Base-by-base conservation (phyloP, 768 basidiomycete species). In the Russula earlei region DNA sequence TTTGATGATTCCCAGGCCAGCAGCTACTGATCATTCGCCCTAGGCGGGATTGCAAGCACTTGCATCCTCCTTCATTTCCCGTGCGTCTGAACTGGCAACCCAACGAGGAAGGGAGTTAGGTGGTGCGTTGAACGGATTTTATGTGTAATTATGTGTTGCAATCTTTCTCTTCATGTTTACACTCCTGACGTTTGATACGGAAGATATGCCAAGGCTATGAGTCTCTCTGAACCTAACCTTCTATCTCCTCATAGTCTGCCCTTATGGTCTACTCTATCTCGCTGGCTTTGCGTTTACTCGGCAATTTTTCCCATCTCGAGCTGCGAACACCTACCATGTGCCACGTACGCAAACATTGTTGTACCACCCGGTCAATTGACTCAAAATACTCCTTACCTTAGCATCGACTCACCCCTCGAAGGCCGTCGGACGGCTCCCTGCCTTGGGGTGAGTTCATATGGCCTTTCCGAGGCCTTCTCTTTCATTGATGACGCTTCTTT, bases 341-440 rank as follows among this genome's bases (percentile, higher is more conserved):
- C 37, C 31, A 29, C 9, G 56, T 48, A 10, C 22, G 50, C 19
- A 31, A 42, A 42, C 5, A 22, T 11, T 15, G 4, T 15, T 2
- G 19, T 38, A 22, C 14, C 5, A 22, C 14, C 5, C 12, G 31
- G 9, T 44, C 15, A 15, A 36, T 41, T 22, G 33, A 27, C 8
- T 17, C 48, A 15, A 57, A 25, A 48, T 36, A 14, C 31, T 36
- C 11, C 4, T 19, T 52, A 27, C 12, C 11, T 44, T 27, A 37
- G 40, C 31, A 24, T 49, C 47, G 43, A 31, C 20, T n/a, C 15
- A 29, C 17, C 75, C 49, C 66, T 72, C 49, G 63, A 71, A 36
- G 43, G 58, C 36, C 15, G 69, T 46, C 59, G 65, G 24, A 49
- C 66, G 14, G 66, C 70, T 14, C 62, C 67, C 44, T 66, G 71